Percentiles rank a stretch among this genome's conserved stretches.
Evolutionary conservation across 768 basidiomycete species (phyloP).

Genomic region (Kwoniella mangroviensis): DNA sequence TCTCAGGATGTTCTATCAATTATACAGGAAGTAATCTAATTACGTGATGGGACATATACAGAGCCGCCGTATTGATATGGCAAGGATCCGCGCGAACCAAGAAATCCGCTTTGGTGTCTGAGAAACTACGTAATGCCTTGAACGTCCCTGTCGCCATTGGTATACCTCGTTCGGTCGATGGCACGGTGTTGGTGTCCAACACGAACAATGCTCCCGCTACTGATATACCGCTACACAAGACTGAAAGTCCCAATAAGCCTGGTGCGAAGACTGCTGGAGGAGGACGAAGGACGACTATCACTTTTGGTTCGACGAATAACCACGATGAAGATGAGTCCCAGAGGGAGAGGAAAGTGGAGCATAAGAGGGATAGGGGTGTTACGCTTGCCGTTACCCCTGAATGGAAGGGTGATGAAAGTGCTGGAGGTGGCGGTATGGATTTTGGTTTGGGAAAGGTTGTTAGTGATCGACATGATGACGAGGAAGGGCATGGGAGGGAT

Average conservation of each 20-base stretch:
- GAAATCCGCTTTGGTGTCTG: constrained; percentile 46
- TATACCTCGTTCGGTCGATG: constrained; percentile 11
- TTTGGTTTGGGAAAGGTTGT: constrained; percentile 1
- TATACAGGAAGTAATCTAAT: background rate
- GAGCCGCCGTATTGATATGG: constrained; percentile 74
- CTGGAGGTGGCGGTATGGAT: background rate
- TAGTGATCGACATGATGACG: background rate
- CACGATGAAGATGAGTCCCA: background rate
- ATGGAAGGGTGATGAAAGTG: no score
- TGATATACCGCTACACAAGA: constrained; percentile 17
- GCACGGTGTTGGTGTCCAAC: constrained; percentile 3
- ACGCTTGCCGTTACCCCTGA: constrained; percentile 16
- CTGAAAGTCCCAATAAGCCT: constrained; percentile 11
- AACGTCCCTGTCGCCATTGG: constrained; percentile 43
- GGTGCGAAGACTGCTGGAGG: constrained; percentile 1
- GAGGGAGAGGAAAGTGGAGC: background rate
- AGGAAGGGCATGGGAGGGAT: background rate
- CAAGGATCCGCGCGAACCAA: constrained; percentile 61
- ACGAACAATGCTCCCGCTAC: constrained; percentile 11
- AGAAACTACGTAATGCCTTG: constrained; percentile 50
- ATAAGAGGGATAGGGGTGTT: constrained; percentile 12
- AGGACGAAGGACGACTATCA: constrained; percentile 18
- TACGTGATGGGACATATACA: constrained; percentile 4
- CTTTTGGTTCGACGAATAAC: constrained; percentile 16
- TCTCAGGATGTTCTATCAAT: background rate